Conservation (phyloP, 225 moss, liverwort and hornwort genomes). For the Pseudisothecium myosuroides region DNA sequence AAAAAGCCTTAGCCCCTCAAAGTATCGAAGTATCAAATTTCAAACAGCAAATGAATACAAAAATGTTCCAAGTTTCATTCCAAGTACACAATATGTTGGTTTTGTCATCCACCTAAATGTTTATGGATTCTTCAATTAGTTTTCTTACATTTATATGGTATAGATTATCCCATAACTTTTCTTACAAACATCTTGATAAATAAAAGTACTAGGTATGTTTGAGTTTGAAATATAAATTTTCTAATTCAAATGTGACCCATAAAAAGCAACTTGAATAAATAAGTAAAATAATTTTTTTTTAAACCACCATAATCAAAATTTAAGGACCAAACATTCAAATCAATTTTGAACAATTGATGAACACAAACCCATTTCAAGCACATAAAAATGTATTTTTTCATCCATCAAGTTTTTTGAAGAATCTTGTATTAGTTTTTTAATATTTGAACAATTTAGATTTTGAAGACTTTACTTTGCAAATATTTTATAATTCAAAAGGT, state of each 20-base stretch:
- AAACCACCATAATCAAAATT: not conserved
- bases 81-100: not conserved
- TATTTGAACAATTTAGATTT: rapidly evolving
- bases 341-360: rapidly evolving
- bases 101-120: not conserved
- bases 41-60: not conserved
- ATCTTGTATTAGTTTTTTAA: not conserved
- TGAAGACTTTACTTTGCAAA: not conserved
- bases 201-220: not conserved
- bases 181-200: not conserved
- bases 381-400: not conserved
- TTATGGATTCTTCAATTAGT: not conserved
- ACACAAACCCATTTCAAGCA: not conserved
- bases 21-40: not conserved
- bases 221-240: not conserved
- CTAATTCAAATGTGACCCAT: not conserved
- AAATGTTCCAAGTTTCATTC: too few relatives aligned
- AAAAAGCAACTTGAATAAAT: not conserved
- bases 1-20: not conserved
- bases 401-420: too few relatives aligned
- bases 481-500: not conserved
- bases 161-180: not conserved
- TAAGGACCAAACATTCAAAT: not conserved
- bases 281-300: not conserved
- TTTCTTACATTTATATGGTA: not conserved